These are phyloP conservation scores for Secale cereale DNA, from an alignment of 176 grass and related monocot genomes.

Conservation along the genomic window DNA sequence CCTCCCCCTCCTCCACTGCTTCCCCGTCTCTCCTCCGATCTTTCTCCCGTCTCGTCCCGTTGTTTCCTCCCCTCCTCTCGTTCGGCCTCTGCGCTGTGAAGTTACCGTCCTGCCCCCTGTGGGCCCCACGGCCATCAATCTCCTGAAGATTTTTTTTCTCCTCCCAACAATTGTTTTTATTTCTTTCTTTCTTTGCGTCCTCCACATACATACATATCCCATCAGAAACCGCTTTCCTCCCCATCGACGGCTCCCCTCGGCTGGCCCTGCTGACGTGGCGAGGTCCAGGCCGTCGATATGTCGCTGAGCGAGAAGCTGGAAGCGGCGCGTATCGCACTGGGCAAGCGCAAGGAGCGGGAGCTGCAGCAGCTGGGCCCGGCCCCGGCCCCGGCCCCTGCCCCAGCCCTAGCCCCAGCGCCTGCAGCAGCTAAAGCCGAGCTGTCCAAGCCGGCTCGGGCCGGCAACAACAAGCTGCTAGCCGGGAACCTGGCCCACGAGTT, in stretches of 20 bases:
- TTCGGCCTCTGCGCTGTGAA: neutral
- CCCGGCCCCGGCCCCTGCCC: neutral
- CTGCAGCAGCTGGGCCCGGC: neutral
- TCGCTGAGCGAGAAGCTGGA: constrained; percentile 56
- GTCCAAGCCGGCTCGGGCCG: constrained; percentile 12
- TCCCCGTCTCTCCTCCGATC: neutral
- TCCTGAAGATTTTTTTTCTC: neutral
- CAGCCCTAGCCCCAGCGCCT: neutral
- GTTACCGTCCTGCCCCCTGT: constrained; percentile 24
- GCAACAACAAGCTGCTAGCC: constrained; percentile 55
- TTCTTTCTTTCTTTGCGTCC: neutral
- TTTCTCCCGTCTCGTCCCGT: neutral
- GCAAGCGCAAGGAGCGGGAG: constrained; percentile 69
- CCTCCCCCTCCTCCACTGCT: neutral
- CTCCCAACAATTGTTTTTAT: neutral
- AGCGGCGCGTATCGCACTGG: constrained; percentile 46
- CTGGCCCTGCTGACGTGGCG: constrained; percentile 32
- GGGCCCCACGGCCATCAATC: constrained; percentile 12
- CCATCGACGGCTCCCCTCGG: neutral
- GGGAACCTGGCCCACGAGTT: constrained; percentile 85
- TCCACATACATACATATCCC: neutral
- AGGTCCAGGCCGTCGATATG: constrained; percentile 37
- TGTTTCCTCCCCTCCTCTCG: neutral
- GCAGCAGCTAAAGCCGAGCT: constrained; percentile 28
- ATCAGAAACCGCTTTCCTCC: neutral